phyloP scores from a whole-genome alignment of 768 basidiomycete species.

The Phylloporus sp. region DNA sequence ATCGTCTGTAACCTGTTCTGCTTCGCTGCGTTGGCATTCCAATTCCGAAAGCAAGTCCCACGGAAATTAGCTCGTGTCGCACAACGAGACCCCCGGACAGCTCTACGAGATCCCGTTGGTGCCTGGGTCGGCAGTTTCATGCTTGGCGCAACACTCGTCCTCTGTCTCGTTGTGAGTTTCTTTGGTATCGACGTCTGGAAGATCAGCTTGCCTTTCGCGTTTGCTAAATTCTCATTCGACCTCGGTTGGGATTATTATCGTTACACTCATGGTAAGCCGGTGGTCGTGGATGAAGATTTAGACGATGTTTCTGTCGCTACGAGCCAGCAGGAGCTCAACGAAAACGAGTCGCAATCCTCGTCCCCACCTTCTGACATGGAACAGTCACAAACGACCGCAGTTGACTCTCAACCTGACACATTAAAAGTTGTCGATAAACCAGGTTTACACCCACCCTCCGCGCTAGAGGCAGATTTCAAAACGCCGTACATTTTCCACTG shows the following conservation, averaged over 20 bases:
- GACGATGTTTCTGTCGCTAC: background rate
- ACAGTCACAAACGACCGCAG: background rate
- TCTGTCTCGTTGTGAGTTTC: slow-evolving; percentile 74
- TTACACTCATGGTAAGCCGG: slow-evolving; percentile 25
- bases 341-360: background rate
- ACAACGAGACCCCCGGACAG: slow-evolving; percentile 49
- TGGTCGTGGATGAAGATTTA: background rate
- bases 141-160: slow-evolving; percentile 62
- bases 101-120: slow-evolving; percentile 68
- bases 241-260: slow-evolving; percentile 54
- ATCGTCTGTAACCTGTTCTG: slow-evolving; percentile 63
- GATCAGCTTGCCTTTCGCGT: slow-evolving; percentile 79
- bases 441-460: background rate
- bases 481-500: background rate
- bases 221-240: slow-evolving; percentile 69
- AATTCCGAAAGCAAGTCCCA: slow-evolving; percentile 59
- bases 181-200: slow-evolving; percentile 78
- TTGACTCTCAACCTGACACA: background rate
- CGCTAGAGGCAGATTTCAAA: background rate
- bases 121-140: slow-evolving; percentile 71
- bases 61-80: slow-evolving; percentile 35
- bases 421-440: background rate
- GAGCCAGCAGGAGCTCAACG: background rate
- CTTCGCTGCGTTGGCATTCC: slow-evolving; percentile 52
- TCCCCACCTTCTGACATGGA: background rate